Evolutionary conservation across 257 asterid genomes (phyloP).

Genomic region (Osmanthus fragrans): DNA sequence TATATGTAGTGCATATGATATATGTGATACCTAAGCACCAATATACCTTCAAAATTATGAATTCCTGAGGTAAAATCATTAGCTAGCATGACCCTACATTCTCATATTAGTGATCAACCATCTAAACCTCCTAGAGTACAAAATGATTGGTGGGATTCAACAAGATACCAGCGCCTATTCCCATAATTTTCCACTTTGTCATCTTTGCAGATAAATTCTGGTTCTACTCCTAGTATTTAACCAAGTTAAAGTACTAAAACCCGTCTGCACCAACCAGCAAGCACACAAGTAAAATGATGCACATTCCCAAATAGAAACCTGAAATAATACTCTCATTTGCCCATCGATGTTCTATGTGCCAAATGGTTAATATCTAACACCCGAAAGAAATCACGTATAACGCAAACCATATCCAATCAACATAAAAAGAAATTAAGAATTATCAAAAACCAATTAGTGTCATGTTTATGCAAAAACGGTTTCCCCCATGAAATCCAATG

Average conservation of each 20-base stretch:
- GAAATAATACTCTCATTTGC: background rate
- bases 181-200: background rate
- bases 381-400: too few species aligned
- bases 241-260: background rate
- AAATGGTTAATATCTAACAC: background rate
- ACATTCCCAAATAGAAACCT: background rate
- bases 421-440: background rate
- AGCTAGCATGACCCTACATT: background rate
- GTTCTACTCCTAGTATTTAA: background rate
- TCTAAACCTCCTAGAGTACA: background rate
- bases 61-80: background rate
- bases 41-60: too few species aligned
- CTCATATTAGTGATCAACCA: background rate
- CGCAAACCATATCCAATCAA: background rate
- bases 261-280: background rate
- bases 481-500: too few species aligned
- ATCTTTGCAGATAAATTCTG: background rate
- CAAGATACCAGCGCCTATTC: background rate
- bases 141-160: background rate
- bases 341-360: background rate
- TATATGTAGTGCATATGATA: background rate
- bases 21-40: background rate
- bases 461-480: too few species aligned
- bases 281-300: background rate
- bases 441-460: too few species aligned